Evolutionary conservation across 176 grass and related monocot genomes (phyloP).

Genomic region (Canna indica): DNA sequence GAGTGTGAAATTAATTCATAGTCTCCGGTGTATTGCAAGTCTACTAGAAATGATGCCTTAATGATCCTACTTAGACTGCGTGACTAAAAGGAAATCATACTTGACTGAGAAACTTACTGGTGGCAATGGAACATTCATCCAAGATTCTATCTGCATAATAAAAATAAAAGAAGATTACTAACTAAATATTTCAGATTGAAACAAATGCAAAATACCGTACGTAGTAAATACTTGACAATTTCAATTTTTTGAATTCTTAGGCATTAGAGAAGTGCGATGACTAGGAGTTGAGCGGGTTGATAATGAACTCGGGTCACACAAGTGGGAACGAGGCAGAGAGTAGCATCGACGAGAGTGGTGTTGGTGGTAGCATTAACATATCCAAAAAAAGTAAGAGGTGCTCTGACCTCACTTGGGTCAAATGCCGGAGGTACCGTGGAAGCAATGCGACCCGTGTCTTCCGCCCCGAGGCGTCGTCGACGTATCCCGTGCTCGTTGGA

Average conservation of each 20-base stretch:
- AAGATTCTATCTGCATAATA: neutral
- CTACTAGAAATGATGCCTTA: no score
- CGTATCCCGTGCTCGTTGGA: constrained; percentile 47
- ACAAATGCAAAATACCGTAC: neutral
- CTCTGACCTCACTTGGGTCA: constrained; percentile 91
- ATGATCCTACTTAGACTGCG: neutral
- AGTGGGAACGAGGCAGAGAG: no score
- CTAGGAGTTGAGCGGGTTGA: no score
- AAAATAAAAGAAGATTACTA: neutral
- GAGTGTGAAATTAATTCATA: neutral
- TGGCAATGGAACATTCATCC: neutral
- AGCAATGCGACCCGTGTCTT: constrained; percentile 23
- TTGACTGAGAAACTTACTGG: neutral
- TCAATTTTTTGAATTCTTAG: no score
- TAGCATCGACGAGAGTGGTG: no score
- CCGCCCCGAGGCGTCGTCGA: constrained; percentile 42
- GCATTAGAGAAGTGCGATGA: no score
- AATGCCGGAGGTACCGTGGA: constrained; percentile 38
- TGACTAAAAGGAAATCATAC: neutral
- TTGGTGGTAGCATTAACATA: no score
- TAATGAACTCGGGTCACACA: no score
- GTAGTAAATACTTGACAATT: no score
- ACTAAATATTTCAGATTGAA: neutral
- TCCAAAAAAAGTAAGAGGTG: no score
- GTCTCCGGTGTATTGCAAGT: neutral